phyloP scores from a whole-genome alignment of 2,329 filamentous ascomycete species.

The Fusarium verrucosum region DNA sequence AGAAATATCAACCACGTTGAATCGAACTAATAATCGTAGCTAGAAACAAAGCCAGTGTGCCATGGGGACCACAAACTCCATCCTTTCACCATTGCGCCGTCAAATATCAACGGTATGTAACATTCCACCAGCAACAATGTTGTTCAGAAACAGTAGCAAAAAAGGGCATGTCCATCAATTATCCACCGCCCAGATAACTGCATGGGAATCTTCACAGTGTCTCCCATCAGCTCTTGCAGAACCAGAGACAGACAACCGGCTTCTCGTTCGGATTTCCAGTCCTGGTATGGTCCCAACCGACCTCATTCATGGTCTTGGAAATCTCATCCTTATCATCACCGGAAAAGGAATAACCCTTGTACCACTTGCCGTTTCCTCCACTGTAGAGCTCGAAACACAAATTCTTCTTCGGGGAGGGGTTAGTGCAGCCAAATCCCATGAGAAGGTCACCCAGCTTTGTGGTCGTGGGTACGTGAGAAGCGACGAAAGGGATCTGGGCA shows the following conservation, averaged over 20 bases:
- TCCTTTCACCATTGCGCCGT: background rate
- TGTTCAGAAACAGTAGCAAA: background rate
- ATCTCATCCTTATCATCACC: constrained; percentile 61
- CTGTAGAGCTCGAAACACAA: constrained; percentile 65
- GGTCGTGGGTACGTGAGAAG: constrained; percentile 62
- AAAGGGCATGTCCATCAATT: background rate
- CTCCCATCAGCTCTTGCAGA: constrained; percentile 59
- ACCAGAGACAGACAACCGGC: constrained; percentile 68
- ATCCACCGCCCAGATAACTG: background rate
- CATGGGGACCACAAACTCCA: constrained; percentile 4
- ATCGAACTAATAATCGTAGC: background rate
- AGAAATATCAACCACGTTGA: background rate
- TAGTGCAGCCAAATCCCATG: constrained; percentile 65
- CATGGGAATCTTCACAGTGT: background rate
- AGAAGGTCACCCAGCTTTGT: constrained; percentile 66
- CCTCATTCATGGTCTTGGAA: constrained; percentile 60
- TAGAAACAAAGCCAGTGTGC: background rate
- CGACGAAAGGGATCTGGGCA: constrained; percentile 57
- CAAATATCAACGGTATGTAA: background rate
- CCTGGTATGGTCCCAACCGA: constrained; percentile 67
- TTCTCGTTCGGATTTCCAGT: constrained; percentile 59
- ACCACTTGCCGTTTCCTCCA: constrained; percentile 67
- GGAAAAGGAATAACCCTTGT: constrained; percentile 61
- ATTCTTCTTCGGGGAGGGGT: constrained; percentile 62
- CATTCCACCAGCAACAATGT: background rate